Conservation (phyloP, 768 basidiomycete species). For the Harrya chromipes region DNA sequence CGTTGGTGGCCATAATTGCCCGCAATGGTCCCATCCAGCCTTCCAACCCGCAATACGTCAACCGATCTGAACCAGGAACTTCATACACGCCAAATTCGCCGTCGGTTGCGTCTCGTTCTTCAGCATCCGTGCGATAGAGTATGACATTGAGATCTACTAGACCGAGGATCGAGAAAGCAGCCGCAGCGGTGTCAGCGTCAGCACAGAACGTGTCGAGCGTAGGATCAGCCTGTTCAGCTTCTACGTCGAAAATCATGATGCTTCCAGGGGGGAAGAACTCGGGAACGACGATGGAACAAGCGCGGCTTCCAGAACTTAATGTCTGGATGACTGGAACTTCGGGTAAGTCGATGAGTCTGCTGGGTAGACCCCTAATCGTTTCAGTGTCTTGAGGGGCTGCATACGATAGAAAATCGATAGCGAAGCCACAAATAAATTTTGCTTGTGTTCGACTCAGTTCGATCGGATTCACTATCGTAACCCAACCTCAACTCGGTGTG, state of each 20-base stretch:
- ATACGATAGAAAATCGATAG: slow-evolving; percentile 64
- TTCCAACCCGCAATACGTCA: slow-evolving; percentile 92
- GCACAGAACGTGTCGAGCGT: slow-evolving; percentile 72
- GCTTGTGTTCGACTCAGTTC: slow-evolving; percentile 78
- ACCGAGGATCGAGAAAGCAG: slow-evolving; percentile 69
- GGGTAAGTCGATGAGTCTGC: slow-evolving; percentile 61
- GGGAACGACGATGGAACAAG: slow-evolving; percentile 78
- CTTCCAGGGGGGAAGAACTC: slow-evolving; percentile 94
- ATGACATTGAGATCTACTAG: slow-evolving; percentile 87
- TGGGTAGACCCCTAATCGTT: slow-evolving; percentile 68
- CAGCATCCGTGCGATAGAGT: slow-evolving; percentile 84
- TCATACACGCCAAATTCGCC: slow-evolving; percentile 82
- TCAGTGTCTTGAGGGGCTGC: slow-evolving; percentile 47
- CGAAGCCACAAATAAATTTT: slow-evolving; percentile 78
- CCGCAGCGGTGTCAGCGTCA: slow-evolving; percentile 65
- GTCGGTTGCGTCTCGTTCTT: slow-evolving; percentile 85
- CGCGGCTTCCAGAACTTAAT: slow-evolving; percentile 63
- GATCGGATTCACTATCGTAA: slow-evolving; percentile 68
- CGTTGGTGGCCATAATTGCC: slow-evolving; percentile 84
- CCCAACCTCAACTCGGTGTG: background rate
- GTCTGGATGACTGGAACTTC: slow-evolving; percentile 58
- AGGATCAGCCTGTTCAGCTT: slow-evolving; percentile 68
- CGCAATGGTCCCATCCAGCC: slow-evolving; percentile 94
- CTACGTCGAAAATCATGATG: slow-evolving; percentile 89
- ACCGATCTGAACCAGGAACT: slow-evolving; percentile 67